Evolutionary conservation across 192 early-diverging fungal species (phyloP), one percentile per base, ranked within the genome.

Genomic region (Backusella tarrabulga): DNA sequence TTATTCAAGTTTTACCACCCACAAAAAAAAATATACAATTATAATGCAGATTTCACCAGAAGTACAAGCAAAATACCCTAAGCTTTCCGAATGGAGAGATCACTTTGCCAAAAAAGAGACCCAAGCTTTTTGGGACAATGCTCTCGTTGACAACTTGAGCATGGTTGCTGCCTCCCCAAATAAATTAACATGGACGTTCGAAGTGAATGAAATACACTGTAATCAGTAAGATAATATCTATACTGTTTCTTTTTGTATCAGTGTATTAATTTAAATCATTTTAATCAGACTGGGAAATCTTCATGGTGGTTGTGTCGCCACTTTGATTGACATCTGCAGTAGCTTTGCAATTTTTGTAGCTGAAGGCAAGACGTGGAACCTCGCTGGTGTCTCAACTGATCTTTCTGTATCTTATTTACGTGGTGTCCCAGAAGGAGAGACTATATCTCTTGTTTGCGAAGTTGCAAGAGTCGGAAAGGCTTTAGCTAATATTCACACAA

Each of bases 261-360:
- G 21, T n/a, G 17, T 50, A 50, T n/a, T 50, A n/a, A 50, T 50
- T n/a, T n/a, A n/a, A 32, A 29, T 35, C 8, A n/a, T 17, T 29
- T 4, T 41, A 73, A 70, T 42, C 73, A 34, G 79, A 68, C 17
- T 36, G 19, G 35, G 77, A n/a, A 82, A 77, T 44, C 34, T 82
- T 15, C 80, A 82, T 35, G 80, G 80, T 72, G 80, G 80, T 8
- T 78, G 77, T 29, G 80, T 82, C 1, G 80, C 80, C 17, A 82
- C 80, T 14, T 32, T 81, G 63, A 81, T 81, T 42, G 80, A 81
- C 63, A 23, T 77, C 23, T 81, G 80, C 26, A 81, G 80, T 74
- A 74, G 67, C 41, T 67, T 77, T n/a, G 52, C 80, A 19, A 70
- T 77, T 67, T 29, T 74, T 3, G 68, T 73, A 5, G 42, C 36